Evolutionary conservation across 208 protist species (phyloP), one percentile per base, ranked within the genome.

Genomic region (Wallacemonas sp.): DNA sequence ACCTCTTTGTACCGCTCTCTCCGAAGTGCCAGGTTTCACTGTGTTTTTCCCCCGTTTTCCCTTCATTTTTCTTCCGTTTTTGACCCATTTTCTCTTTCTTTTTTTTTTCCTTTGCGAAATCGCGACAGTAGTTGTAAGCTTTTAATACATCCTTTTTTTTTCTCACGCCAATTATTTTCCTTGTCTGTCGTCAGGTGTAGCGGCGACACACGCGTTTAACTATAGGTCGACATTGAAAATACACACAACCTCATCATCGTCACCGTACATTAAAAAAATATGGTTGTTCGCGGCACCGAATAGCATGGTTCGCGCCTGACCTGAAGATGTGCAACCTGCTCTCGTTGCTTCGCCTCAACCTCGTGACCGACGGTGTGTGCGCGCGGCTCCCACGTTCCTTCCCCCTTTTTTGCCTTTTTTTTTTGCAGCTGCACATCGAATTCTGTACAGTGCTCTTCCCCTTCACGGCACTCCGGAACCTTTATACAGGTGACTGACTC

Each of bases 51-150:
- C n/a, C n/a, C n/a, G n/a, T n/a, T 53, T 53, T 45, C 21, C 33
- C 26, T 63, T 45, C 41, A 44, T 27, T 71, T 67, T 62, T 39
- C n/a, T 58, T 52, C 26, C 17, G 24, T 72, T 73, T 54, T 27
- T 41, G n/a, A 57, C 4, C n/a, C 36, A 71, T 4, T 53, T 10
- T 34, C 57, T 50, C 21, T 26, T 17, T 63, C 55, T 44, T 62
- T 57, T 59, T 45, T 69, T 26, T 55, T 62, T 45, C 9, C 48
- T 32, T 54, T 32, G 53, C 36, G 5, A 17, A 33, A 53, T 48
- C 19, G 17, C 32, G 37, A 46, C 26, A n/a, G 13, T 55, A 17
- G 55, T 57, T 5, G n/a, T 60, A 3, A 13, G 53, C 37, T 41
- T 26, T 21, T 3, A 6, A 41, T 2, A 44, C 48, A 2, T 2